Conservation (phyloP, 1,284 basidiomycete species). For the Flammula alnicola region DNA sequence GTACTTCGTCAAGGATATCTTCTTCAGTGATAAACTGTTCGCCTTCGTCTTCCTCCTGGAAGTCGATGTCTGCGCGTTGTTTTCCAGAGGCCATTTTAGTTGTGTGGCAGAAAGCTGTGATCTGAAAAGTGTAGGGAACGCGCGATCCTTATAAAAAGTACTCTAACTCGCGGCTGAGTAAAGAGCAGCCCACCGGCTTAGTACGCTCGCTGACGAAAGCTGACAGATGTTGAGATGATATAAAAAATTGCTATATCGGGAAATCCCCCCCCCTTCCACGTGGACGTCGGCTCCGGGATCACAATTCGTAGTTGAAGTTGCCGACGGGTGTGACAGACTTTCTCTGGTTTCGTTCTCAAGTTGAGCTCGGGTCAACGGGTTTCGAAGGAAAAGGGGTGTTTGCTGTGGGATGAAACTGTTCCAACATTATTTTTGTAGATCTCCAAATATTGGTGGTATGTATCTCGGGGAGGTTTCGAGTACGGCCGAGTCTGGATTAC, state of each 20-base stretch:
- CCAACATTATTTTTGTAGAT: too few species aligned
- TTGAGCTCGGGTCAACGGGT: too few species aligned
- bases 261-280: slow-evolving; percentile 23
- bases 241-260: slow-evolving; percentile 35
- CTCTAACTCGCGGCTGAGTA: slow-evolving; percentile 13
- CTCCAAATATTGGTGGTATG: too few species aligned
- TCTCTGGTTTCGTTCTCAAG: too few species aligned
- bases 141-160: slow-evolving; percentile 4
- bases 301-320: neutral
- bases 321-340: too few species aligned
- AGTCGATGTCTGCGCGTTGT: slow-evolving; percentile 31
- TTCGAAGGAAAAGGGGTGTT: too few species aligned
- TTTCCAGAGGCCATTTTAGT: slow-evolving; percentile 36
- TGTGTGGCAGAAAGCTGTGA: neutral
- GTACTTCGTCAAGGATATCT: slow-evolving; percentile 67
- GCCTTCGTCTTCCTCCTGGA: slow-evolving; percentile 45
- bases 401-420: too few species aligned
- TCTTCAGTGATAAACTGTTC: slow-evolving; percentile 63
- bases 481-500: slow-evolving; percentile 28
- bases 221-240: slow-evolving; percentile 23
- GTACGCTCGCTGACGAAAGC: slow-evolving; percentile 12
- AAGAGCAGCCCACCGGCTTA: too few species aligned
- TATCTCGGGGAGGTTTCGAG: neutral
- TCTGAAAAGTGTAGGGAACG: neutral
- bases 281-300: slow-evolving; percentile 16